Evolutionary conservation across 495 filamentous ascomycete genomes (phyloP).

Genomic region (Pseudomonodictys pantanalensis): DNA sequence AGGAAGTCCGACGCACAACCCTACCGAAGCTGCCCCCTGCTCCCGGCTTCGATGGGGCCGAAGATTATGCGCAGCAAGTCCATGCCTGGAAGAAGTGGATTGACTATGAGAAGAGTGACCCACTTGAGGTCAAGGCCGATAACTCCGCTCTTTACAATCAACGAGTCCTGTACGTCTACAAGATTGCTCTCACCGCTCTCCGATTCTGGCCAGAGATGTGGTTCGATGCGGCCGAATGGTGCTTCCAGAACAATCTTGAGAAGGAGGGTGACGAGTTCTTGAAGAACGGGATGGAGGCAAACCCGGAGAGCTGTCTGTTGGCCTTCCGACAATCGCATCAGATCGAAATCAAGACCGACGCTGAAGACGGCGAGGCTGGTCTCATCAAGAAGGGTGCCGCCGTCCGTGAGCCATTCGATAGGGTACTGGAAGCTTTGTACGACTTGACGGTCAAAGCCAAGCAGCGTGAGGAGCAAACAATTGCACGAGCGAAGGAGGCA

Average conservation of each 20-base stretch:
- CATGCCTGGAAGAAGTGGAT: constrained; percentile 92
- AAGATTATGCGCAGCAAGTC: constrained; percentile 82
- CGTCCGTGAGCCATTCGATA: constrained; percentile 78
- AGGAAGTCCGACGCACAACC: constrained; percentile 71
- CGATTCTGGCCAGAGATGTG: constrained; percentile 93
- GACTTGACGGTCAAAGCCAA: constrained; percentile 70
- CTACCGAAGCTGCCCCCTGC: constrained; percentile 78
- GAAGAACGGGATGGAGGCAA: constrained; percentile 75
- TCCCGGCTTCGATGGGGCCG: constrained; percentile 79
- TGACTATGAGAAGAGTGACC: constrained; percentile 89
- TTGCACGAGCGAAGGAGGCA: constrained; percentile 68
- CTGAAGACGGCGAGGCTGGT: constrained; percentile 62
- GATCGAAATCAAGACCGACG: constrained; percentile 67
- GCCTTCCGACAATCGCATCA: constrained; percentile 86
- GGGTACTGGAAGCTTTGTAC: constrained; percentile 79
- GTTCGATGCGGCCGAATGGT: constrained; percentile 94
- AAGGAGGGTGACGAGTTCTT: constrained; percentile 74
- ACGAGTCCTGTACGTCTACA: constrained; percentile 84
- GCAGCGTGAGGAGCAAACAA: constrained; percentile 64
- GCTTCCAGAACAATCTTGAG: constrained; percentile 71
- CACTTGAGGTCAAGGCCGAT: constrained; percentile 76
- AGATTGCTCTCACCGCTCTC: constrained; percentile 89
- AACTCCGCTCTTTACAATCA: constrained; percentile 67
- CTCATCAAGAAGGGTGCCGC: constrained; percentile 64
- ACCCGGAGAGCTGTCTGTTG: constrained; percentile 87